Percentiles rank a stretch among this genome's conserved stretches.
phyloP scores from a whole-genome alignment of 257 asterid genomes.

The Fraxinus anomala region DNA sequence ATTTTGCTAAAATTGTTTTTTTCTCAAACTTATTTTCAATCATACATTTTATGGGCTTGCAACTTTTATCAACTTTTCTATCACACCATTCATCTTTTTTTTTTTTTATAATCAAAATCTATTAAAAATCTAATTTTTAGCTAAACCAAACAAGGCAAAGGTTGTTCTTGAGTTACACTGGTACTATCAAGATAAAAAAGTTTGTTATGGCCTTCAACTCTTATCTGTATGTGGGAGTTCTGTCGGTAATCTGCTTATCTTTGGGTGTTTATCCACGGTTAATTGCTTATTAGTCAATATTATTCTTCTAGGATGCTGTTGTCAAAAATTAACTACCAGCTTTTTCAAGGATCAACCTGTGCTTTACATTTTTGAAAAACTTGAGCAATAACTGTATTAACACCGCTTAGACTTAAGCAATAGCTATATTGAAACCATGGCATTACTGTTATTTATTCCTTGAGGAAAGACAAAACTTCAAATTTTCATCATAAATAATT shows the following conservation, averaged over 20 bases:
- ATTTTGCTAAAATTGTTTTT: too few species aligned
- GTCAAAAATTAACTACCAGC: background rate
- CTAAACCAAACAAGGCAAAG: background rate
- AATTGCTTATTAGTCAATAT: background rate
- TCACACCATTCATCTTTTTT: too few species aligned
- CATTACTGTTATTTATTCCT: background rate
- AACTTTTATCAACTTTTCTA: too few species aligned
- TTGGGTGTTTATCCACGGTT: background rate
- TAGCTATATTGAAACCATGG: background rate
- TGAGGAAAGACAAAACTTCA: background rate
- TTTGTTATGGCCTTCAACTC: background rate
- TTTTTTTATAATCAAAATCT: too few species aligned
- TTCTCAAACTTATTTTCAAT: too few species aligned
- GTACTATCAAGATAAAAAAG: background rate
- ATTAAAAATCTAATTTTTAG: too few species aligned
- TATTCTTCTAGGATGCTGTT: background rate
- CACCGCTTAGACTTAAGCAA: background rate
- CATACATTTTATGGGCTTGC: too few species aligned
- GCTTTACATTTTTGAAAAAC: background rate
- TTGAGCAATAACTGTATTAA: background rate
- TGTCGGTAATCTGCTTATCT: background rate
- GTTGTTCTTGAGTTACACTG: background rate
- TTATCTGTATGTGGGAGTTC: background rate
- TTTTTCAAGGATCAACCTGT: background rate
- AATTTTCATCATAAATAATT: background rate